A percentile compares a stretch with the other conserved stretches of the same genome.
Evolutionary conservation across 192 early-diverging fungal genomes (phyloP).

Genomic region (Podochytrium sp.): DNA sequence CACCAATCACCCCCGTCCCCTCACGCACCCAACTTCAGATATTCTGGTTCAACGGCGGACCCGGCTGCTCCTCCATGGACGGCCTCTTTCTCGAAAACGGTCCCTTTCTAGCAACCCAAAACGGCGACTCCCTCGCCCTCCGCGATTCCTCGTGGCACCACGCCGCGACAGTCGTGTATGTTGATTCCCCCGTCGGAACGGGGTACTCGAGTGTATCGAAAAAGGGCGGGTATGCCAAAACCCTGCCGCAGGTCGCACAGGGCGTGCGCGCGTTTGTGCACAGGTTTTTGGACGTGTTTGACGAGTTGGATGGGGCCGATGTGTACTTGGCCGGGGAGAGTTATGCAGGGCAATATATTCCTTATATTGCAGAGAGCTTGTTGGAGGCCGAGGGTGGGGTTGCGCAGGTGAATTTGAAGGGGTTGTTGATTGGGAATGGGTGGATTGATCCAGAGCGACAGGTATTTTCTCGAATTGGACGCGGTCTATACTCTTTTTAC

Average conservation of each 20-base stretch:
- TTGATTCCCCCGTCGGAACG: constrained; percentile 41
- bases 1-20: constrained; percentile 25
- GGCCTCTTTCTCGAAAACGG: constrained; percentile 40
- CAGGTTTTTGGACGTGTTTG: constrained; percentile 62
- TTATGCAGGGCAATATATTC: constrained; percentile 74
- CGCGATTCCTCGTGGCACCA: constrained; percentile 4
- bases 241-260: constrained; percentile 34
- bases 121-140: neutral
- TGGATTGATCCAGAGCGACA: constrained; percentile 73
- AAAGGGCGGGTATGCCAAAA: constrained; percentile 25
- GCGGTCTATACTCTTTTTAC: too few relatives aligned
- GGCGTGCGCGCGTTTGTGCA: constrained; percentile 59
- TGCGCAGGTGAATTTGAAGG: constrained; percentile 44
- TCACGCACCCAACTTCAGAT: neutral
- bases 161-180: constrained; percentile 18
- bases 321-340: constrained; percentile 73
- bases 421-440: constrained; percentile 73
- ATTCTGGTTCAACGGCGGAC: constrained; percentile 44
- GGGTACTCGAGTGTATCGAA: constrained; percentile 13
- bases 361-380: constrained; percentile 65
- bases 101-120: constrained; percentile 60
- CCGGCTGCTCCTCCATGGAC: constrained; percentile 40
- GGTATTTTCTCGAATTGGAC: constrained; percentile 24
- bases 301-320: constrained; percentile 29
- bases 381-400: constrained; percentile 38